These are phyloP conservation scores for Melanomma pulvis-pyrius DNA, from an alignment of 495 filamentous ascomycete genomes.

Conservation along the genomic window DNA sequence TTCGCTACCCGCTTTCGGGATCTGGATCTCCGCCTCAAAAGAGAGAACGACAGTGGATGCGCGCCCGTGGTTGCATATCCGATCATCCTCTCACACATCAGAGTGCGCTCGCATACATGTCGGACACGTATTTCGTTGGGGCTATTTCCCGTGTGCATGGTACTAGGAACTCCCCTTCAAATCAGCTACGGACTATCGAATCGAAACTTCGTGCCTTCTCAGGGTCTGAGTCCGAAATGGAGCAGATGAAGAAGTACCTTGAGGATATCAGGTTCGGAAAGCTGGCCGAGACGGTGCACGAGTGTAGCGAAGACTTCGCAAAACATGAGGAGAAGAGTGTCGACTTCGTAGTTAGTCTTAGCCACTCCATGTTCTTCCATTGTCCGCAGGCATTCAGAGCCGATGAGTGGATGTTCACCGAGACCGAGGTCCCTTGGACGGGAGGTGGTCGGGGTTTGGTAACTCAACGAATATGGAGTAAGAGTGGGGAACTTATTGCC, in stretches of 20 bases:
- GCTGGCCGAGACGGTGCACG: neutral
- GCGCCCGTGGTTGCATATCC: conserved; percentile 70
- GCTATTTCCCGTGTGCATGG: conserved; percentile 73
- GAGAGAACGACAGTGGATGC: conserved; percentile 72
- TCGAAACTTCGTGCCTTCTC: conserved; percentile 12
- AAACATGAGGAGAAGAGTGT: conserved; percentile 51
- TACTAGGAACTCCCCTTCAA: conserved; percentile 51
- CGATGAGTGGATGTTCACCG: conserved; percentile 89
- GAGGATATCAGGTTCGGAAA: neutral
- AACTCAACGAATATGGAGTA: conserved; percentile 79
- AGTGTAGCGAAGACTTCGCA: neutral
- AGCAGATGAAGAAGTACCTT: conserved; percentile 35
- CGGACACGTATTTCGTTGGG: conserved; percentile 85
- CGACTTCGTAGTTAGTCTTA: conserved; percentile 92
- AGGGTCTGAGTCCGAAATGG: conserved; percentile 30
- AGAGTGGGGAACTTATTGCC: conserved; percentile 78
- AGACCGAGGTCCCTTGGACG: conserved; percentile 88
- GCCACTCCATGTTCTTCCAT: conserved; percentile 94
- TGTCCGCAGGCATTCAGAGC: conserved; percentile 72
- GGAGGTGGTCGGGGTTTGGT: conserved; percentile 84
- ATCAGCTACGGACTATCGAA: conserved; percentile 41
- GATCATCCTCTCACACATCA: conserved; percentile 69
- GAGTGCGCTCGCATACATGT: conserved; percentile 84
- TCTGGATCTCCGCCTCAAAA: conserved; percentile 53
- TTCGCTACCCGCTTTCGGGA: conserved; percentile 54